Base-by-base conservation (phyloP, 1,284 basidiomycete species). In the Ganoderma leucocontextum region DNA sequence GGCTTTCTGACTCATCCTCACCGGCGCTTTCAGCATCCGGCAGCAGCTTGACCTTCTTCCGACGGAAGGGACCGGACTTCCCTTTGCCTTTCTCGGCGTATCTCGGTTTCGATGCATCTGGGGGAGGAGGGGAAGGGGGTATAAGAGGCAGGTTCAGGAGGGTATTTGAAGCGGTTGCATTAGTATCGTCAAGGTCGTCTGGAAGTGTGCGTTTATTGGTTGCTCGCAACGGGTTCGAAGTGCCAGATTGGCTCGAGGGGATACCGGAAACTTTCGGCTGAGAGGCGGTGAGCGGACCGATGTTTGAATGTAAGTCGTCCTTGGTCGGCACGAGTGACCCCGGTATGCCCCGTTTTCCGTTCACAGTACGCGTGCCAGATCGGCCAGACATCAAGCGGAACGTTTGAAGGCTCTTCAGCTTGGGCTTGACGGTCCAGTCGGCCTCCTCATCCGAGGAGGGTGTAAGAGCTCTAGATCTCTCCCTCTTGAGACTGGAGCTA, bases 61-160 rank as follows among this genome's bases (percentile, higher is more conserved):
- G 81, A 63, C 80, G 72, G 55, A 70, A 66, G 17, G 73, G 75
- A 13, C 62, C 72, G 4, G 75, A 74, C 64, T 75, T 78, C n/a
- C 67, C 68, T 68, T 84, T 86, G 33, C 77, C 79, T 73, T 85
- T 88, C 33, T 74, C 77, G 73, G 70, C 60, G 39, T 79, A 75
- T 68, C 71, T 76, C 74, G 75, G 72, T 65, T 74, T 68, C 47
- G 78, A 78, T 67, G 76, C 69, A 62, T 76, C 79, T 62, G 79
- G 76, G 59, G 84, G 84, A 35, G 89, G 88, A 19, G 91, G 91
- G n/a, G 91, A 91, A 13, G 91, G 91, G 13, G 90, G 90, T 17
- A 79, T 72, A n/a, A 79, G 78, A 47, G 73, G 74, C 9, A 75
- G 64, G 63, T 68, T 70, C 69, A 72, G 70, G 67, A 63, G 53